Evolutionary conservation across 176 grass and related monocot species (phyloP).

Genomic region (Avena insularis): DNA sequence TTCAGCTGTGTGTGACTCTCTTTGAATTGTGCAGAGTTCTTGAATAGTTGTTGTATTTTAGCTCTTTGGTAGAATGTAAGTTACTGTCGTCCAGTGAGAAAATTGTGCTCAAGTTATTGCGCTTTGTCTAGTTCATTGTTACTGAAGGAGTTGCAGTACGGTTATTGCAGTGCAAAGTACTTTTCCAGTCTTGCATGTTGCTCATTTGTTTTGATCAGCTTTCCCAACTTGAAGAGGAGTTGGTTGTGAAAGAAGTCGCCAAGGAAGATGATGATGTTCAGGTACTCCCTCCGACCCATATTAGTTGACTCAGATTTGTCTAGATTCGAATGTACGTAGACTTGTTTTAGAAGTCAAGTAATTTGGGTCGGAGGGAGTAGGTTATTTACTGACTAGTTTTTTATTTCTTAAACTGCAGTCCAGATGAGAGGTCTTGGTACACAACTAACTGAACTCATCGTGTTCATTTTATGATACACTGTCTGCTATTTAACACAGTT

Average conservation of each 20-base stretch:
- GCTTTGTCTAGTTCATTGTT: not conserved
- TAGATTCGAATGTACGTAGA: too few species aligned
- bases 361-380: conserved; percentile 28
- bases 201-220: conserved; percentile 54
- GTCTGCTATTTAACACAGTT: not conserved
- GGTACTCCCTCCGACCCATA: not conserved
- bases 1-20: too few species aligned
- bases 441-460: not conserved
- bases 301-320: too few species aligned
- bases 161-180: not conserved
- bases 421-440: not conserved
- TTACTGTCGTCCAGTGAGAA: not conserved
- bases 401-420: not conserved
- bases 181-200: not conserved
- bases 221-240: conserved; percentile 64
- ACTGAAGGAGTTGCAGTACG: not conserved
- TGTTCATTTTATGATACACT: conserved; percentile 1
- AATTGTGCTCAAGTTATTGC: not conserved
- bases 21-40: too few species aligned
- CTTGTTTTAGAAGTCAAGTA: too few species aligned
- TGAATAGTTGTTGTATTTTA: too few species aligned
- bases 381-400: not conserved
- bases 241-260: conserved; percentile 57
- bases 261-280: conserved; percentile 52
- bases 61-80: too few species aligned